These are phyloP conservation scores for Tetrapyrgos nigripes DNA, from an alignment of 1,284 basidiomycete species.

Conservation along the genomic window DNA sequence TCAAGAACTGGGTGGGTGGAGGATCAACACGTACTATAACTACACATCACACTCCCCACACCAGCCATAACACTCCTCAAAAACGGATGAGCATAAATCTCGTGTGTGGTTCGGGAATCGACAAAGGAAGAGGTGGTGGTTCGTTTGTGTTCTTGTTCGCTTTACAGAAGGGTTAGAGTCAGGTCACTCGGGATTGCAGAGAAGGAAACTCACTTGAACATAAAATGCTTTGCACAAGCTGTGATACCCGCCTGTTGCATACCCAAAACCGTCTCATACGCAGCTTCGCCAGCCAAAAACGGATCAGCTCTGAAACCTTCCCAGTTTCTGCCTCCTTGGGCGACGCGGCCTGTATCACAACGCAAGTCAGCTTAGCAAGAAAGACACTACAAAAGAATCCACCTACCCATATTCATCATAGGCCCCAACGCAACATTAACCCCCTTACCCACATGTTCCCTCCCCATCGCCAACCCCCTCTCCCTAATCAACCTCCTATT, in stretches of 20 bases:
- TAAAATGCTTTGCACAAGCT: conserved; percentile 80
- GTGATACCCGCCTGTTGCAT: conserved; percentile 78
- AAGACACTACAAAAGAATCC: too few species aligned
- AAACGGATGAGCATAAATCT: conserved; percentile 78
- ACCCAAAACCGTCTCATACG: conserved; percentile 78
- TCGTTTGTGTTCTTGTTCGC: conserved; percentile 73
- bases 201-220: conserved; percentile 63
- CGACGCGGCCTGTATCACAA: conserved; percentile 43
- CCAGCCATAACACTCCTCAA: conserved; percentile 79
- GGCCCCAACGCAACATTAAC: conserved; percentile 72
- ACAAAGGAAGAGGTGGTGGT: conserved; percentile 66
- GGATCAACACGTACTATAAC: conserved; percentile 50
- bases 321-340: conserved; percentile 81
- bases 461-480: conserved; percentile 79
- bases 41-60: conserved; percentile 82
- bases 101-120: conserved; percentile 80
- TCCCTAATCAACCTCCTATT: conserved; percentile 70
- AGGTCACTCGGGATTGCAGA: not conserved
- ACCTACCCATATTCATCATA: conserved; percentile 72
- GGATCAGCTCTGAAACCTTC: conserved; percentile 86
- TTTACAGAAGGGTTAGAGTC: conserved; percentile 28
- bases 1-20: not conserved
- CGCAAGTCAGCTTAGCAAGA: too few species aligned
- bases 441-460: conserved; percentile 83
- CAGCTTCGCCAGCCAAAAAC: conserved; percentile 74